Evolutionary conservation across 2,329 filamentous ascomycete species (phyloP), one percentile per base, ranked within the genome.

Genomic region (Exophiala bonariae): DNA sequence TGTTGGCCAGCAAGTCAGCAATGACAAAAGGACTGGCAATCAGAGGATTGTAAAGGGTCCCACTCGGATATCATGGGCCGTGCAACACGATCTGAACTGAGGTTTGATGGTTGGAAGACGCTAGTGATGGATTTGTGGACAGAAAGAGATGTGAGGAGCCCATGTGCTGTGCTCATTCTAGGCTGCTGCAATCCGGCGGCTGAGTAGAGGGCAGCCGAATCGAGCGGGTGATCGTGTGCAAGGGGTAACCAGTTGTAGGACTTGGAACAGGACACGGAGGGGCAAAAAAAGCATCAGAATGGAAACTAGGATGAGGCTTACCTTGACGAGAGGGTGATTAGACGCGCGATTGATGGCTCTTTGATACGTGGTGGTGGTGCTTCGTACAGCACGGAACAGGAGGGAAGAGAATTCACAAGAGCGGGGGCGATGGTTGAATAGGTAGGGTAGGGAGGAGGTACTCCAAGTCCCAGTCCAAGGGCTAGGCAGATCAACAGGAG

Each of bases 121-220:
- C 52, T 55, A 55, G 49, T 45, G 52, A 52, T 55, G 52, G 49
- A 52, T 47, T 39, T 53, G 50, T 47, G 47, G 50, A 44, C 41
- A 47, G 52, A 46, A 39, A 52, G 44, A 38, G 46, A 39, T 37
- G 38, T 40, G 30, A 36, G 39, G 52, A 52, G 49, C 34, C 48
- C 52, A 55, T 55, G 52, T 55, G 52, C 42, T 49, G 44, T 44
- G 41, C 32, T 49, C 38, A 44, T 36, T 50, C 47, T 44, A 26
- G 45, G 47, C 44, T 46, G 52, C 49, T 46, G 41, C 45, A 43
- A 40, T 49, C 42, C 52, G 43, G 49, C 52, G 45, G 49, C 42
- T 41, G 44, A 44, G 35, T 19, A 32, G 44, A 43, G 20, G 41
- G 23, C 40, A 38, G 38, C 35, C 35, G 41, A 49, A 26, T 26